Conservation (phyloP, 2,329 filamentous ascomycete species). For the Macroventuria anomochaeta region DNA sequence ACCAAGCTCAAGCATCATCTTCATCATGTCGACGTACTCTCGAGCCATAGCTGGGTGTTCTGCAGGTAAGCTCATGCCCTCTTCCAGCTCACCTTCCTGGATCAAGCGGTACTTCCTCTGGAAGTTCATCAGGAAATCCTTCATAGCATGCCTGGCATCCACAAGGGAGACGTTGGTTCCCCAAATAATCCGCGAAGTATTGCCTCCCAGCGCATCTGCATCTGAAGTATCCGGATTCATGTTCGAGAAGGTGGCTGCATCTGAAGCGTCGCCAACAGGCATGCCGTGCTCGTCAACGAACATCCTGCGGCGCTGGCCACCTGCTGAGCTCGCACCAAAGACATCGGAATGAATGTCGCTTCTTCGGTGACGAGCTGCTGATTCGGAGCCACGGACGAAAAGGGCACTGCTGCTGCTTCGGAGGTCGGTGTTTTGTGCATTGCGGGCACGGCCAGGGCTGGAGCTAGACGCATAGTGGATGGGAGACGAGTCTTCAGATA, state of each 20-base stretch:
- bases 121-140: slow-evolving; percentile 91
- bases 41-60: slow-evolving; percentile 75
- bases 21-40: slow-evolving; percentile 83
- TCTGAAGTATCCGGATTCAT: slow-evolving; percentile 87
- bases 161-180: slow-evolving; percentile 95
- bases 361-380: slow-evolving; percentile 69
- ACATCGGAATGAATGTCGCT: slow-evolving; percentile 88
- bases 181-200: slow-evolving; percentile 86
- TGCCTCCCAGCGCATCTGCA: slow-evolving; percentile 83
- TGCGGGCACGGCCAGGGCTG: slow-evolving; percentile 71
- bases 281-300: slow-evolving; percentile 71
- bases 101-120: slow-evolving; percentile 94
- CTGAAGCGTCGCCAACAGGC: slow-evolving; percentile 61
- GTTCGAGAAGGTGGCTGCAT: slow-evolving; percentile 69
- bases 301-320: slow-evolving; percentile 60
- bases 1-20: slow-evolving; percentile 89
- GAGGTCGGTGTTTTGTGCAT: slow-evolving; percentile 71
- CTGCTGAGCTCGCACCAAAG: slow-evolving; percentile 49
- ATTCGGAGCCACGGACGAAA: slow-evolving; percentile 72
- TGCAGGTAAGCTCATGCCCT: slow-evolving; percentile 69
- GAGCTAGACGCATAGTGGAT: slow-evolving; percentile 91
- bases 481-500: slow-evolving; percentile 78
- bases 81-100: slow-evolving; percentile 80
- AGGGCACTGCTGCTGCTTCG: slow-evolving; percentile 85
- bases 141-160: slow-evolving; percentile 85